Evolutionary conservation across 257 asterid genomes (phyloP).

Genomic region (Solanum appendiculatum): DNA sequence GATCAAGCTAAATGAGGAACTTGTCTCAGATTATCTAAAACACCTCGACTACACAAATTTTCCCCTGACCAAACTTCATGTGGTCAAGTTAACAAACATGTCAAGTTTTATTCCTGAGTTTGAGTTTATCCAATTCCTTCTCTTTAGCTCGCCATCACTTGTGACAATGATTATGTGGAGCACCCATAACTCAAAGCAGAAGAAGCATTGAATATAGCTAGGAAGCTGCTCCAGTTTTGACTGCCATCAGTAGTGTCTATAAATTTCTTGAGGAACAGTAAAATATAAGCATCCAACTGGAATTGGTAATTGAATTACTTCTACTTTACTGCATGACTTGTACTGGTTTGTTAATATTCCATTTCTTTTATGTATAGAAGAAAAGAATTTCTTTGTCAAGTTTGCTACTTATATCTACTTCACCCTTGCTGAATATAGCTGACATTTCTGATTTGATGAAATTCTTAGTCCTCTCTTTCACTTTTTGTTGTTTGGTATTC

Average conservation of each 20-base stretch:
- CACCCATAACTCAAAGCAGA: neutral
- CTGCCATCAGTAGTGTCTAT: neutral
- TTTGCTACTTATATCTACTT: too few relatives aligned
- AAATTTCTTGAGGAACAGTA: neutral
- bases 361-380: too few relatives aligned
- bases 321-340: neutral
- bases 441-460: neutral
- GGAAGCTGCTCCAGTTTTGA: neutral
- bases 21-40: neutral
- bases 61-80: too few relatives aligned
- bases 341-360: neutral
- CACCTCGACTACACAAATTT: too few relatives aligned
- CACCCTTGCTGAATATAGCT: neutral
- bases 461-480: neutral
- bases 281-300: neutral
- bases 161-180: neutral
- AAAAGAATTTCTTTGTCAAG: too few relatives aligned
- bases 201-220: neutral
- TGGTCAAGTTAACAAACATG: too few relatives aligned
- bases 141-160: neutral
- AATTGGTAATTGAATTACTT: neutral
- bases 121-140: neutral
- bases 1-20: neutral
- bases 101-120: neutral
- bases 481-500: neutral